Evolutionary conservation across 2,329 filamentous ascomycete genomes (phyloP).

Genomic region (Aspergillus quadrilineatus): DNA sequence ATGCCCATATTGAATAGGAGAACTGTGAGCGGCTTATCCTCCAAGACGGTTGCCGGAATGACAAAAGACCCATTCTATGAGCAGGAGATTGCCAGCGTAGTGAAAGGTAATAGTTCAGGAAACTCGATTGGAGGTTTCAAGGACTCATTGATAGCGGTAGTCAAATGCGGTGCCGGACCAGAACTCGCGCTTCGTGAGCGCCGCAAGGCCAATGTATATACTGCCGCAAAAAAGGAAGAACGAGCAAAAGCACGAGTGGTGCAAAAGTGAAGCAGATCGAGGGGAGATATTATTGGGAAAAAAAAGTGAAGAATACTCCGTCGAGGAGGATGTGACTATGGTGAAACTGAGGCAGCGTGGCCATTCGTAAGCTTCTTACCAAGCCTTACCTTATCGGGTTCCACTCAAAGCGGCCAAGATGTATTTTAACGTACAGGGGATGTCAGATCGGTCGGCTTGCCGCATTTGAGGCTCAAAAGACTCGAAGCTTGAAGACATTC

Average conservation of each 20-base stretch:
- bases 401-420: neutral
- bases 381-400: constrained; percentile 2
- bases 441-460: constrained; percentile 11
- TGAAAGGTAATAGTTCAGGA: neutral
- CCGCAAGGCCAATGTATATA: neutral
- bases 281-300: neutral
- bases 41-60: constrained; percentile 17
- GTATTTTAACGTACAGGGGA: constrained; percentile 6
- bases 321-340: constrained; percentile 4
- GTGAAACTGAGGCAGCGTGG: constrained; percentile 11
- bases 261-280: neutral
- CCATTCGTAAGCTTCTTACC: constrained; percentile 6
- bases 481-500: neutral
- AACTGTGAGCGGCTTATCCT: constrained; percentile 12
- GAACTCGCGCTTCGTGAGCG: neutral
- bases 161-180: constrained; percentile 1
- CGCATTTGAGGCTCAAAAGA: constrained; percentile 16
- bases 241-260: neutral
- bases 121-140: constrained; percentile 1
- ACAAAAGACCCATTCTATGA: constrained; percentile 22
- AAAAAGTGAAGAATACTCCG: neutral
- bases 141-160: constrained; percentile 3
- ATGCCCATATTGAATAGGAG: constrained; percentile 24
- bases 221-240: neutral
- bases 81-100: constrained; percentile 1